Evolutionary conservation across 2,329 filamentous ascomycete genomes (phyloP).

Genomic region (Elsinoe necatrix): DNA sequence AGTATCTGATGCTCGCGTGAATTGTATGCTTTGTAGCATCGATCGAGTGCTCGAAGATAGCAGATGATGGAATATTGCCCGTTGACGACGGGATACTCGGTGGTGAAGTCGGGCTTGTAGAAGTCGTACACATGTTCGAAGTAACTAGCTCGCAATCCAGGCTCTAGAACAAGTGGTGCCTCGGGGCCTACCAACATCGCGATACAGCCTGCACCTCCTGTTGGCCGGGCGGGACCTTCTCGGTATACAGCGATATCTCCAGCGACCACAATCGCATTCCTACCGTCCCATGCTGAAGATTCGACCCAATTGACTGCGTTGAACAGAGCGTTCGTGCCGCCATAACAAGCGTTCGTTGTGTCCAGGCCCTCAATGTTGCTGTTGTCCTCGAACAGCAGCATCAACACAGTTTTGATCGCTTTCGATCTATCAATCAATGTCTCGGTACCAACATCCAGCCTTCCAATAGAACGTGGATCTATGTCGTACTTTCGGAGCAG

Average conservation of each 20-base stretch:
- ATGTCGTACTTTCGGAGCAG: slow-evolving; percentile 46
- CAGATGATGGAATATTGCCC: slow-evolving; percentile 46
- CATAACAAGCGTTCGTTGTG: slow-evolving; percentile 48
- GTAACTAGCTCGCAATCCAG: slow-evolving; percentile 43
- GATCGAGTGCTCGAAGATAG: slow-evolving; percentile 46
- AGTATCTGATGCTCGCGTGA: slow-evolving; percentile 37
- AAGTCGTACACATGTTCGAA: slow-evolving; percentile 47
- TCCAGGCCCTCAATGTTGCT: slow-evolving; percentile 47
- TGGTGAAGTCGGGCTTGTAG: slow-evolving; percentile 48
- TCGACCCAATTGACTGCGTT: slow-evolving; percentile 48
- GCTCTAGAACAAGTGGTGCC: slow-evolving; percentile 43
- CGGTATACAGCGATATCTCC: slow-evolving; percentile 48
- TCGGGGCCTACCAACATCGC: slow-evolving; percentile 47
- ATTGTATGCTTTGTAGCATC: slow-evolving; percentile 48
- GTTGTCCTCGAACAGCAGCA: slow-evolving; percentile 46
- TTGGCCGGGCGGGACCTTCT: slow-evolving; percentile 46
- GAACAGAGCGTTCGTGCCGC: slow-evolving; percentile 47
- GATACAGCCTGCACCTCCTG: slow-evolving; percentile 45
- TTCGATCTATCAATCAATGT: slow-evolving; percentile 49
- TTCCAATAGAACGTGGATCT: slow-evolving; percentile 43
- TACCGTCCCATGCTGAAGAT: slow-evolving; percentile 46
- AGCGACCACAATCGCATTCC: slow-evolving; percentile 44
- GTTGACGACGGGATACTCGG: slow-evolving; percentile 47
- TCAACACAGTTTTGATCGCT: slow-evolving; percentile 47
- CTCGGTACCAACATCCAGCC: slow-evolving; percentile 47